Base-by-base conservation (phyloP, 1,284 basidiomycete species). In the Apiotrichum gamsii region DNA sequence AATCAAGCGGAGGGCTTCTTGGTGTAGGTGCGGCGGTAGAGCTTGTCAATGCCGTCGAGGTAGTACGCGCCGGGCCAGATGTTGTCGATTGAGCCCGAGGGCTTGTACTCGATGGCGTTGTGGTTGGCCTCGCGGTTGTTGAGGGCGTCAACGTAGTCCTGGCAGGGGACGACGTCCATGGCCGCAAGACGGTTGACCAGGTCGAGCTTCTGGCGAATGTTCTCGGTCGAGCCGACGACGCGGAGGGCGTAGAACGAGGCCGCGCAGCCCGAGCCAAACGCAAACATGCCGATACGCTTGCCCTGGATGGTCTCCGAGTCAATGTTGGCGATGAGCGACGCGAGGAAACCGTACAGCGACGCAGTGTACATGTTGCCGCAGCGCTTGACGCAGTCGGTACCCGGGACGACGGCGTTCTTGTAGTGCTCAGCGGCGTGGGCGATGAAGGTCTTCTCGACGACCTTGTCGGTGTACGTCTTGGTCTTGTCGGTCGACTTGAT, bases 361-460 rank as follows among this genome's bases (percentile, higher is more conserved):
- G 86, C 94, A 19, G 94, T 93, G 81, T 98, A 97, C 87, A 94
- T 95, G 82, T 98, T 97, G 15, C 94, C 94, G 65, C 91, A 82
- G 45, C 88, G 83, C 69, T 82, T 81, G 43, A 89, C 88, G 75
- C 84, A 85, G 55, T 82, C 80, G 79, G 90, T 89, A 21, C 76
- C 80, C 6, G 87, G 85, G 53, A 81, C 80, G 21, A 89, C 83
- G 62, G 83, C 82, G 54, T 78, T 73, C 53, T 79, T 78, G 74
- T 88, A 93, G 39, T 80, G 77, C 19, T 77, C 72, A 68, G 87
- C 87, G 47, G 84, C 83, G 56, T 83, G 75, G 31, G 71, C 74
- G 44, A 93, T 80, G 74, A 96, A 94, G 5, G 86, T 82, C 80
- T 97, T 97, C 75, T 99, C 95, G 62, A 97, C 82, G 57, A 78